Evolutionary conservation across 1,284 basidiomycete species (phyloP), one percentile per base, ranked within the genome.

Genomic region (Puccinia sorghi): DNA sequence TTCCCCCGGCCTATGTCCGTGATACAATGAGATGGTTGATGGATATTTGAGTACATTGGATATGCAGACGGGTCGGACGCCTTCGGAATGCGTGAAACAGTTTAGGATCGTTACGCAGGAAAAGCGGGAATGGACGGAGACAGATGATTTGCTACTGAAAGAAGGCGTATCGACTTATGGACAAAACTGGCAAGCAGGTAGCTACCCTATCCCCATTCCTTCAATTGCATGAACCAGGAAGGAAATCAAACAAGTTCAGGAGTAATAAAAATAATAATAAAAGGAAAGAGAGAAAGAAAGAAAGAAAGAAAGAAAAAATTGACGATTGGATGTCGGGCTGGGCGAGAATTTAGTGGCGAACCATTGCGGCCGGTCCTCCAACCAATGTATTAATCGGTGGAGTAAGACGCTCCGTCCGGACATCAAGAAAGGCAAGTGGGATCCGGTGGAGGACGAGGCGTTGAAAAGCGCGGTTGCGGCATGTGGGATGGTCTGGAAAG

Each of bases 111-210:
- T 73, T 17, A 32, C 66, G 2, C 67, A 73, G 15, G 67, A 79
- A n/a, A 75, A 63, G 20, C 25, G 64, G 39, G 72, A 77, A 39
- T 82, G 81, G 82, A 78, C 73, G 1, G 27, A 41, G 22, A 80
- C 80, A 39, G 81, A 82, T 41, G 83, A 83, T 70, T 56, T 80
- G 5, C 63, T 67, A 32, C 61, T 83, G 15, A 48, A 71, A n/a
- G 72, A 80, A 37, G 81, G 72, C 0, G 71, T 83, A 6, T 57
- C 48, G 22, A 63, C 52, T 3, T 80, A 79, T 37, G 81, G 82
- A 7, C 80, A 82, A 79, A 81, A 82, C 61, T 82, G 82, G 82
- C 79, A 81, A 67, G 77, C 79, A 66, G 73, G 81, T 81, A 46
- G 50, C 64, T 27, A 67, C 37, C 37, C 64, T n/a, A 25, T 50